Evolutionary conservation across 2,329 filamentous ascomycete genomes (phyloP), one percentile per base, ranked within the genome.

Genomic region (Alternaria sp.): DNA sequence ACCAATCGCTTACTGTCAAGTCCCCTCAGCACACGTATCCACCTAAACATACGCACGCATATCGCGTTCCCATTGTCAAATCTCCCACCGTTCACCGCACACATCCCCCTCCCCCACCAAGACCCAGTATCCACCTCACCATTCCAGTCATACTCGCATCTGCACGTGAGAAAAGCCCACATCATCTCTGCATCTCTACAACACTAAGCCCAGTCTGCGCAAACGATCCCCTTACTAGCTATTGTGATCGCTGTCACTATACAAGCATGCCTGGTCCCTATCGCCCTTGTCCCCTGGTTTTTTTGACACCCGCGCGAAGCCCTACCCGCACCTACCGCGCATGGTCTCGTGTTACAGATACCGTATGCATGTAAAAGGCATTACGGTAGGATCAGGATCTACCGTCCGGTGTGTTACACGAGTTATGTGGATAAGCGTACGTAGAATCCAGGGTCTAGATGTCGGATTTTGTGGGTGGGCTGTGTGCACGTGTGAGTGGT

Each of bases 291-390:
- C 46, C 28, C 43, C 38, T 36, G 45, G 36, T 44, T 18, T 38
- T 30, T 28, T 20, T 51, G 22, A 50, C 30, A 36, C 16, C 25
- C 28, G 38, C 54, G 44, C 52, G 48, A 25, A 54, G 59, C 59
- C 59, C 49, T 61, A 61, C 59, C 59, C 59, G 59, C 59, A 61
- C 43, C 43, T 58, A 50, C 48, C 54, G 54, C 54, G 54, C 59
- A 61, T 58, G 59, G 54, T 30, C 50, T 41, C 28, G 40, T 25
- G 25, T 36, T 3, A 27, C 40, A 41, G 18, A n/a, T 41, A 36
- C 32, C 14, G 40, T 41, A 25, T 34, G 48, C 10, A 49, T 58
- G 55, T 28, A 22, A 7, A 45, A 25, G 43, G 16, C 18, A 22
- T 46, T 30, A 30, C 28, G 28, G 32, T 16, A 12, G 32, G 14